Evolutionary conservation across 352 stramenopile species (phyloP).

Genomic region (Globisporangium perplexum): DNA sequence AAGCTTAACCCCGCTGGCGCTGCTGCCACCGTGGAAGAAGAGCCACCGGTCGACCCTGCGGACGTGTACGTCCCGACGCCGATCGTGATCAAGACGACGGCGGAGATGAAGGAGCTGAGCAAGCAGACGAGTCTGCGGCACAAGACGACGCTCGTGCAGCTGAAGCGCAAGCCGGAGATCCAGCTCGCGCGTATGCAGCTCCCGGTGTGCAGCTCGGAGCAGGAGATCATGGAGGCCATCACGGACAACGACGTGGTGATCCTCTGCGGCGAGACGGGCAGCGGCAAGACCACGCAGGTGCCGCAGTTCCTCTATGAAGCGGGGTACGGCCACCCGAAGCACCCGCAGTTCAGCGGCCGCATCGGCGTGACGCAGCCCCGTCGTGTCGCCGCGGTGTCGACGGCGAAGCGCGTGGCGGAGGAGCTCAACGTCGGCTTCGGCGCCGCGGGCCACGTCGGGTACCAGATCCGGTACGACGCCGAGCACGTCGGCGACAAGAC

Average conservation of each 20-base stretch:
- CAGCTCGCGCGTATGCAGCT: slow-evolving; percentile 92
- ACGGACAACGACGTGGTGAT: slow-evolving; percentile 95
- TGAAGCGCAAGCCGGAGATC: slow-evolving; percentile 82
- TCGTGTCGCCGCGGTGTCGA: slow-evolving; percentile 97
- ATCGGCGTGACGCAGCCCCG: slow-evolving; percentile 98
- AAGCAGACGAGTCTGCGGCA: slow-evolving; percentile 38
- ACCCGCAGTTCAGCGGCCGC: slow-evolving; percentile 39
- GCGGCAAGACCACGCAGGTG: slow-evolving; percentile 97
- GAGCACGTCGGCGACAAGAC: slow-evolving; percentile 89
- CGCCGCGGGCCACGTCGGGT: slow-evolving; percentile 85
- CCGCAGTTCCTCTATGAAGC: slow-evolving; percentile 98
- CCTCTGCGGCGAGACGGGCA: slow-evolving; percentile 97
- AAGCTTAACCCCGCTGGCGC: slow-evolving; percentile 8
- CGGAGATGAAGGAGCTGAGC: slow-evolving; percentile 54
- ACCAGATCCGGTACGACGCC: slow-evolving; percentile 98
- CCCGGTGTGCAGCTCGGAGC: slow-evolving; percentile 97
- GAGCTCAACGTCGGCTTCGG: slow-evolving; percentile 92
- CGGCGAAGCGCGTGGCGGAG: slow-evolving; percentile 95
- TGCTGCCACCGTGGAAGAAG: slow-evolving; percentile 13
- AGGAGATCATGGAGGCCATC: slow-evolving; percentile 99
- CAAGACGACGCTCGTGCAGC: slow-evolving; percentile 67
- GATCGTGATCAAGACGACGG: slow-evolving; percentile 62
- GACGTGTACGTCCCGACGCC: slow-evolving; percentile 56
- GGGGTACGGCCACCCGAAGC: slow-evolving; percentile 73
- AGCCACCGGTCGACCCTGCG: slow-evolving; percentile 17